These are phyloP conservation scores for Isoetes engelmannii DNA, from an alignment of 83 land plant species.

Conservation along the genomic window DNA sequence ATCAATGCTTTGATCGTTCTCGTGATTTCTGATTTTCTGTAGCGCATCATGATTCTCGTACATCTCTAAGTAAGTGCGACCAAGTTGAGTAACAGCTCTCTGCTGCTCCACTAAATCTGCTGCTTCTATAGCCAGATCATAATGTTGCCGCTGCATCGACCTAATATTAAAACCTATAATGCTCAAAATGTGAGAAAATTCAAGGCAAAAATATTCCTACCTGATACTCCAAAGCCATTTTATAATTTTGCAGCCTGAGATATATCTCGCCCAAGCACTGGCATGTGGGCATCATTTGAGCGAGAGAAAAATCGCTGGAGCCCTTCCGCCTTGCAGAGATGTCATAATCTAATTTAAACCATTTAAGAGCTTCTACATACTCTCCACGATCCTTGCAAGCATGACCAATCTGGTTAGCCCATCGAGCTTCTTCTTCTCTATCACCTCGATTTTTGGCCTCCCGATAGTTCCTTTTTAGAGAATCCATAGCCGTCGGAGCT, in stretches of 20 bases:
- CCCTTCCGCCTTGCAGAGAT: constrained; percentile 46
- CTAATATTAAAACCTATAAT: not conserved
- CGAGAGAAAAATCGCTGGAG: constrained; percentile 29
- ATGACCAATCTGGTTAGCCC: constrained; percentile 98
- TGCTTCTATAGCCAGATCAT: constrained; percentile 58
- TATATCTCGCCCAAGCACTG: constrained; percentile 89
- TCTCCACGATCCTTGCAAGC: constrained; percentile 63
- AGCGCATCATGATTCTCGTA: constrained; percentile 50
- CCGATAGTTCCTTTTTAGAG: constrained; percentile 58
- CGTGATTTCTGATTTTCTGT: not conserved
- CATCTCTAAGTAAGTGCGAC: constrained; percentile 86
- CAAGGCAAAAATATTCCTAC: constrained; percentile 25
- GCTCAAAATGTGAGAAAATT: not conserved
- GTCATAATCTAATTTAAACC: constrained; percentile 85
- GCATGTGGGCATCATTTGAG: constrained; percentile 81
- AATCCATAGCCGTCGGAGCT: constrained; percentile 24
- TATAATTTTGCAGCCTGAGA: constrained; percentile 48
- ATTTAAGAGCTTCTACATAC: constrained; percentile 82
- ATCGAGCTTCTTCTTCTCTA: constrained; percentile 75
- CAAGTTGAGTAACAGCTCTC: constrained; percentile 93
- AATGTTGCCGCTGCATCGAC: constrained; percentile 63
- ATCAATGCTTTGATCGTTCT: too few species aligned
- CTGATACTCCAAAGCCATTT: constrained; percentile 79
- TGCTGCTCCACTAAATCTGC: constrained; percentile 84
- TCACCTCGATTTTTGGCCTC: constrained; percentile 65